Percentiles rank a stretch among this genome's conserved stretches.
These are phyloP conservation scores for Haplosporangium gracile DNA, from an alignment of 192 early-diverging fungal species.

Conservation along the genomic window DNA sequence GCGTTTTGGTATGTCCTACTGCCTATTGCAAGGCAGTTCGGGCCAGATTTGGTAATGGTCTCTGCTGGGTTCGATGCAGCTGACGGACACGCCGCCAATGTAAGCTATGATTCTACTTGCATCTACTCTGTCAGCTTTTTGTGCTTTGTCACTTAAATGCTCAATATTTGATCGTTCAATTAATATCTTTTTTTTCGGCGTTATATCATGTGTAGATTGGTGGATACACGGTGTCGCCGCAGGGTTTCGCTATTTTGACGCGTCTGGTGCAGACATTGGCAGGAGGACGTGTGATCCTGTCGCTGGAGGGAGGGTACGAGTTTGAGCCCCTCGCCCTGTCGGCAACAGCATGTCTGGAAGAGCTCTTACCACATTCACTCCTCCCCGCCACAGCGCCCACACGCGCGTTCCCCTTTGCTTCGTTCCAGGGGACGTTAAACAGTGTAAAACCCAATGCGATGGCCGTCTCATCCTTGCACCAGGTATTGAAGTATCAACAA, in stretches of 20 bases:
- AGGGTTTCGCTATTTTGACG: constrained; percentile 77
- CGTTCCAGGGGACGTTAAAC: constrained; percentile 60
- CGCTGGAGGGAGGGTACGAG: constrained; percentile 72
- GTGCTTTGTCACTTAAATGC: no score
- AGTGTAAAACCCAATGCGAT: constrained; percentile 64
- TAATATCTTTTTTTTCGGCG: background rate
- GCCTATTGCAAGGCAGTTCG: constrained; percentile 79
- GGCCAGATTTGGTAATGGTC: constrained; percentile 80
- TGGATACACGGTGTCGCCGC: constrained; percentile 74
- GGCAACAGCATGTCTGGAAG: constrained; percentile 57
- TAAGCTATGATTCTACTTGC: constrained; percentile 29
- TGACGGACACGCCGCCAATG: constrained; percentile 69
- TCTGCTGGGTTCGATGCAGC: constrained; percentile 86
- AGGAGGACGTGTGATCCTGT: constrained; percentile 74
- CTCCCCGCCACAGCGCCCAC: constrained; percentile 36
- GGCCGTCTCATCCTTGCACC: constrained; percentile 53
- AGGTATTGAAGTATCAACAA: constrained; percentile 57
- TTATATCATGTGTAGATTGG: constrained; percentile 61
- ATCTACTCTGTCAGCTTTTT: background rate
- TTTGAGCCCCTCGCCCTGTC: constrained; percentile 60
- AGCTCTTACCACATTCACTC: constrained; percentile 53
- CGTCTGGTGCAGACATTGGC: constrained; percentile 72
- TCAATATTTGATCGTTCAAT: background rate
- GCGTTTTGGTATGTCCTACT: constrained; percentile 77
- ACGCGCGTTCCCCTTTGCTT: constrained; percentile 46